These are phyloP conservation scores for Pelargonium australe DNA, from an alignment of 441 rosid genomes.

Conservation along the genomic window DNA sequence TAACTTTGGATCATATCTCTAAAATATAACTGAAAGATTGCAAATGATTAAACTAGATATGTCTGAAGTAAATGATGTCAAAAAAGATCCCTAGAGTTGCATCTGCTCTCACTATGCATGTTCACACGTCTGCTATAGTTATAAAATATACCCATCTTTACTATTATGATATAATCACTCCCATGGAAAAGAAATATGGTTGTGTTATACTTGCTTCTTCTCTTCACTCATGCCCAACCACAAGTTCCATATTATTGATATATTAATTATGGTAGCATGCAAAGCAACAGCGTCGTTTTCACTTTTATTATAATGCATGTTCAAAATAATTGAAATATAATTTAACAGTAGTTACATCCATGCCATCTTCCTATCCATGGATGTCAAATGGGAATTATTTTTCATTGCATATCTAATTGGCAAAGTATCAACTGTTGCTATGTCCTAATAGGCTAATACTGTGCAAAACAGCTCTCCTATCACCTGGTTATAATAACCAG, in stretches of 20 bases:
- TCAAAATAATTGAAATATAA: background rate
- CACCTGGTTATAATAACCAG: background rate
- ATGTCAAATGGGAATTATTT: background rate
- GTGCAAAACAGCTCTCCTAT: background rate
- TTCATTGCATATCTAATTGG: background rate
- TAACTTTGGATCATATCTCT: background rate
- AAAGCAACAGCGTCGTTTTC: background rate
- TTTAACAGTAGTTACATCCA: conserved; percentile 1
- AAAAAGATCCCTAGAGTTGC: background rate
- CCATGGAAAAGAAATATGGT: background rate
- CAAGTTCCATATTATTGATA: background rate
- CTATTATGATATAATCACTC: background rate
- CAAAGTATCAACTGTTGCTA: background rate
- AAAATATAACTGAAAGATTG: background rate
- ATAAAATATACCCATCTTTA: background rate
- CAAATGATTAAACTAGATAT: background rate
- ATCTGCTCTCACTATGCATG: background rate
- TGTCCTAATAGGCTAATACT: background rate
- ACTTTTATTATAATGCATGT: background rate
- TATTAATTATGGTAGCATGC: background rate
- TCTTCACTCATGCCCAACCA: background rate
- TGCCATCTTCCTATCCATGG: background rate
- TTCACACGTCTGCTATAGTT: background rate
- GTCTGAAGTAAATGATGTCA: background rate
- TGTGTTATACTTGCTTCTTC: background rate